A percentile compares a stretch with the other conserved stretches of the same genome.
Evolutionary conservation across 1,284 basidiomycete genomes (phyloP).

Genomic region (Ceratobasidium sp.): DNA sequence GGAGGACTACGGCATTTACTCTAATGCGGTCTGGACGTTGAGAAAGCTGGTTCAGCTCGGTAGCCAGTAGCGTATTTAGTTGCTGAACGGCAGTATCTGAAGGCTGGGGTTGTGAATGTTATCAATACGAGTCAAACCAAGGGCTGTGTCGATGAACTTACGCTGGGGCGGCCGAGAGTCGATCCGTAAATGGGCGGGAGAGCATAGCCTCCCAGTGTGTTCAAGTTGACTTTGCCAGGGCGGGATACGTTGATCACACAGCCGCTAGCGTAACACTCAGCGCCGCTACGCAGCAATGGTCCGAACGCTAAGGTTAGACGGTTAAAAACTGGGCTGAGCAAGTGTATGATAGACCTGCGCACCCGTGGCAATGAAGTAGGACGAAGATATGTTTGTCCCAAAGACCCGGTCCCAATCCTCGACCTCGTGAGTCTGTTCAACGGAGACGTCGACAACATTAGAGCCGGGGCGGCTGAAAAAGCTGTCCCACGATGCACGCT

Average conservation of each 20-base stretch:
- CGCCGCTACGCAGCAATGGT: background rate
- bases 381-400: conserved; percentile 33
- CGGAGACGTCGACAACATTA: background rate
- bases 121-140: background rate
- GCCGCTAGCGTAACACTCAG: conserved; percentile 10
- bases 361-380: conserved; percentile 36
- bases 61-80: conserved; percentile 19
- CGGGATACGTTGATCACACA: conserved; percentile 36
- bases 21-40: background rate
- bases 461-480: conserved; percentile 20
- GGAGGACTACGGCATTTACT: conserved; percentile 22
- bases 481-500: conserved; percentile 31
- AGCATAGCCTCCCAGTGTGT: conserved; percentile 11
- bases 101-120: conserved; percentile 1
- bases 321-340: background rate
- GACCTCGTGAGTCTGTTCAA: conserved; percentile 28
- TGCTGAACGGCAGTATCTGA: conserved; percentile 34
- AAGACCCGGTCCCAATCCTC: conserved; percentile 35
- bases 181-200: conserved; percentile 8
- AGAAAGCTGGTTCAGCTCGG: conserved; percentile 10
- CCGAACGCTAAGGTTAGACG: conserved; percentile 6
- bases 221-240: conserved; percentile 2
- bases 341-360: background rate
- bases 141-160: background rate
- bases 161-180: conserved; percentile 1